Base-by-base conservation (phyloP, 768 basidiomycete species). In the Infundibulicybe gibba region DNA sequence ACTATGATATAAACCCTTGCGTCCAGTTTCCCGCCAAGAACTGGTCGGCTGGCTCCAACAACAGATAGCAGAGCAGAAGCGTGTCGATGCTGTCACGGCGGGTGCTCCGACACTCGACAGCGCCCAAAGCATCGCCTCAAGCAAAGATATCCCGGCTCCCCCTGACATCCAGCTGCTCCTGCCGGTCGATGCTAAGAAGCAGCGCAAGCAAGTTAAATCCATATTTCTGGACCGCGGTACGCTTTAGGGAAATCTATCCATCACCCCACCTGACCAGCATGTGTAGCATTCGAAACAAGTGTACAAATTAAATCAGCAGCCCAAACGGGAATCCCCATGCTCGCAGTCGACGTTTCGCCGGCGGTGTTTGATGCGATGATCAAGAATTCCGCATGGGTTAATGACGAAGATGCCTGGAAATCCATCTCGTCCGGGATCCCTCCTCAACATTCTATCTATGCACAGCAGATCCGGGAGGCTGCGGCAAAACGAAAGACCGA, bases 41-140 rank as follows among this genome's bases (percentile, higher is more conserved):
- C 74, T 93, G 1, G 81, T 89, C 2, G 64, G 74, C 12, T 90
- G 82, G 81, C 68, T 93, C 15, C 85, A 86, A 39, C 79, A 85
- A 13, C 81, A 88, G 51, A 86, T 93, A 14, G 70, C 82, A 0
- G 89, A 92, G 53, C 90, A 92, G 65, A 86, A 83, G 58, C 82
- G 83, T 1, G 72, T 83, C 19, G 90, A 93, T 54, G 64, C 77
- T 1, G 68, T 78, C 6, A 83, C 83, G 0, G 79, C 83, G 10
- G 85, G 84, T 2, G 80, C 77, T 6, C 65, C 71, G 0, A 60
- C 62, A 2, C 63, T 73, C 0, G 79, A 81, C 14, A 52, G 56
- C 13, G 50, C 61, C 2, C 54, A 61, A 17, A 50, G 69, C 19
- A 63, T 67, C 39, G 52, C 68, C 2, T 56, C 71, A 2, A 56